phyloP scores from a whole-genome alignment of 1,139 yeast genomes.

The Pneumocystis jirovecii region DNA sequence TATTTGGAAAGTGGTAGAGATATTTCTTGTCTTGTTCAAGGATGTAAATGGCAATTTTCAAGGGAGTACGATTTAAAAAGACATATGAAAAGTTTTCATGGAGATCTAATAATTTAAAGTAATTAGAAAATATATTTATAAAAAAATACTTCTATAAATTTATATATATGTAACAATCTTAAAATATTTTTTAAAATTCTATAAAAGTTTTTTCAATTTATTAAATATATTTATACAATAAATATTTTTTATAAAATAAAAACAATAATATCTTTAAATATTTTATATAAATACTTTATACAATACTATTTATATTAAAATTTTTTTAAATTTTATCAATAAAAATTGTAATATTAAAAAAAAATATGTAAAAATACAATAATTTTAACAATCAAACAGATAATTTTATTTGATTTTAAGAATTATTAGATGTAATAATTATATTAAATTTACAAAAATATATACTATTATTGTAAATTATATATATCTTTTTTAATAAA shows the following conservation, averaged over 20 bases:
- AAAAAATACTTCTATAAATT: not conserved
- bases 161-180: not conserved
- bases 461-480: no score
- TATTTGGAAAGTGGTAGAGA: conserved; percentile 21
- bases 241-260: not conserved
- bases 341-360: no score
- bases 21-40: conserved; percentile 23
- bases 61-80: conserved; percentile 29
- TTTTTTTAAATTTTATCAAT: no score
- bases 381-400: no score
- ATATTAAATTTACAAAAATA: no score
- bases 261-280: not conserved
- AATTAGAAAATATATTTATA: not conserved
- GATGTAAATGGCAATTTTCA: conserved; percentile 25
- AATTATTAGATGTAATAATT: no score
- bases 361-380: no score
- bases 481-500: no score
- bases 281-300: no score
- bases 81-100: conserved; percentile 21
- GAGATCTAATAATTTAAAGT: not conserved
- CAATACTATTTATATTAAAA: no score
- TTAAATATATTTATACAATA: not conserved
- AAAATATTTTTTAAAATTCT: not conserved
- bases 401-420: no score
- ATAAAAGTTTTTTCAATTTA: not conserved